Conservation (phyloP, 306 rosid genomes). For the Prunus fruticosa region DNA sequence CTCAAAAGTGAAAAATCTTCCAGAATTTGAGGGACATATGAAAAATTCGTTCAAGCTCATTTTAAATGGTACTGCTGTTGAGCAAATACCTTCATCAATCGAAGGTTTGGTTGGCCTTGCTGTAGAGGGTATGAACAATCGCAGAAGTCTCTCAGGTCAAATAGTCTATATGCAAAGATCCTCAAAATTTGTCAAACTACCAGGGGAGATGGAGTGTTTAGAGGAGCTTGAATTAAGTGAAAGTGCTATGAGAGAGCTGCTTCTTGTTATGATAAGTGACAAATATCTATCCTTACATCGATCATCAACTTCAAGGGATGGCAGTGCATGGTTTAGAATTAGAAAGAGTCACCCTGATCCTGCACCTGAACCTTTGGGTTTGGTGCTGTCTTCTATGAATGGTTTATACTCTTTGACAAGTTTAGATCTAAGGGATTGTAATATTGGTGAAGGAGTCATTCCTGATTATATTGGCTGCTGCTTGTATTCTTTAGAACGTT, state of each 20-base stretch:
- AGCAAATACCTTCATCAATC: background rate
- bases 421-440: background rate
- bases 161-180: background rate
- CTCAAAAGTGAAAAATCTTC: constrained; percentile 6
- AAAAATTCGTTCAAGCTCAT: background rate
- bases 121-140: background rate
- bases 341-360: background rate
- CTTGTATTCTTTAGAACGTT: background rate
- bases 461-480: constrained; percentile 1
- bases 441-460: background rate
- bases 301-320: background rate
- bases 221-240: background rate
- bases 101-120: no score
- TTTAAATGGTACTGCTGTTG: background rate
- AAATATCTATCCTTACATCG: accelerated
- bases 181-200: background rate
- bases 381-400: background rate
- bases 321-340: background rate
- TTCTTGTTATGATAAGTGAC: background rate
- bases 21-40: constrained; percentile 3
- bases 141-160: background rate
- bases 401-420: background rate
- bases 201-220: background rate
- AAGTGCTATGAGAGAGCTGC: background rate
- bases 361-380: background rate